Evolutionary conservation across 257 asterid genomes (phyloP), one percentile per base, ranked within the genome.

Genomic region (Solanum clarkiae): DNA sequence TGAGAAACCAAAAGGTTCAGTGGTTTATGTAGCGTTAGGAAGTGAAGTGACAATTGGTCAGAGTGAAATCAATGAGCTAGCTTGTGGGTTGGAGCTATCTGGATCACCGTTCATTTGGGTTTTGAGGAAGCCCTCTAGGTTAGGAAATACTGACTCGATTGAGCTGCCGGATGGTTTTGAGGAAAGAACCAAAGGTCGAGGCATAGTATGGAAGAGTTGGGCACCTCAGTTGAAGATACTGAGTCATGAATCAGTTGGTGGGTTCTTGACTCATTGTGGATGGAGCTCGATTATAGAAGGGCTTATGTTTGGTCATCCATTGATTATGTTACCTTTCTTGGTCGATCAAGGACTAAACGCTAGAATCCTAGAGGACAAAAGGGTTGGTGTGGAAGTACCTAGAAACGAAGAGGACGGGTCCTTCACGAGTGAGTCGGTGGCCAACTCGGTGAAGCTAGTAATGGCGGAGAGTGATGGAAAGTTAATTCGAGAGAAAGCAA

Each of bases 221-320:
- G 97, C 88, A 3, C 98, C 98, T 2, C 98, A 95, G 87, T 75
- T 91, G 53, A 90, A 88, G 89, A 93, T 94, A 47, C 87, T 94
- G 22, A 83, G 93, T 42, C 98, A 95, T 84, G 87, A 87, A 0
- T 85, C 95, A 0, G 77, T 94, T 20, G 97, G 95, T 1, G 95
- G 94, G 3, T 95, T 90, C 86, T 84, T 94, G 85, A 94, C 98
- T 22, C 98, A 95, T 79, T 95, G 98, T 32, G 98, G 98, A 14
- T 95, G 97, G 98, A 95, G 93, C 81, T 95, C 98, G 4, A 93
- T 84, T 13, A 88, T 97, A 0, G 97, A 95, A 91, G 98, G 91
- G 1, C 87, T 95, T 0, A 77, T 92, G 15, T 89, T 89, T 8
- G 97, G 99, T 8, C 90, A 90, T 53, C 91, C 92, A 44, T 85